Conservation (phyloP, 495 filamentous ascomycete genomes). For the Corynascus novoguineensis region DNA sequence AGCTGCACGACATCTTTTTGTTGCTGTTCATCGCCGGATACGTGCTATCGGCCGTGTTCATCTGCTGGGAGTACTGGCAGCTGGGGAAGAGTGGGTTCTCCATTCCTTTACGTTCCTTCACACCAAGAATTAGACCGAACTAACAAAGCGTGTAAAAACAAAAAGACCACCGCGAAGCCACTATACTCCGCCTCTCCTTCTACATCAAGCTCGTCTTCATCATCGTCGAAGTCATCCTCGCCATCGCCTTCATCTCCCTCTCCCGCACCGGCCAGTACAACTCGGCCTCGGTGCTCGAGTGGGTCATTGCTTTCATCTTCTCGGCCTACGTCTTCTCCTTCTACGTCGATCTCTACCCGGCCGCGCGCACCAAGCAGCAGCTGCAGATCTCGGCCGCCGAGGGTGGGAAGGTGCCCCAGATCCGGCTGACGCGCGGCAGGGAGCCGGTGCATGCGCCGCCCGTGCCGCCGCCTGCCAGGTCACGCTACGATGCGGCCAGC, state of each 20-base stretch:
- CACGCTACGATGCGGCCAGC: background rate
- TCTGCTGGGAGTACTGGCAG: conserved; percentile 82
- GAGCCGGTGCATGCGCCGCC: too few relatives aligned
- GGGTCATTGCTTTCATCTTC: conserved; percentile 85
- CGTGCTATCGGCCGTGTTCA: conserved; percentile 72
- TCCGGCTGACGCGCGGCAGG: background rate
- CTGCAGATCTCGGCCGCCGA: background rate
- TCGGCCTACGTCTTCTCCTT: conserved; percentile 86
- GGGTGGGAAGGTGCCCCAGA: background rate
- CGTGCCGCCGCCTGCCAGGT: too few relatives aligned
- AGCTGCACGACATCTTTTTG: conserved; percentile 71
- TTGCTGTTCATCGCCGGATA: conserved; percentile 81
- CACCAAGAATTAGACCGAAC: background rate
- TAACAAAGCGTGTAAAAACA: background rate
- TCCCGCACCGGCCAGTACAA: conserved; percentile 43
- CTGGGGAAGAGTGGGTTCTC: conserved; percentile 57
- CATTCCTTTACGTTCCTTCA: conserved; percentile 1
- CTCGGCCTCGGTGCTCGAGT: conserved; percentile 57
- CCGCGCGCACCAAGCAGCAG: conserved; percentile 56
- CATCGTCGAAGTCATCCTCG: conserved; percentile 68
- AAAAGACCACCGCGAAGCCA: conserved; percentile 62
- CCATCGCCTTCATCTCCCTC: conserved; percentile 55
- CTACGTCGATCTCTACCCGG: conserved; percentile 79
- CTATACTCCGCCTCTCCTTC: conserved; percentile 69
- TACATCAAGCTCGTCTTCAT: conserved; percentile 78